phyloP scores from a whole-genome alignment of 768 basidiomycete genomes.

The Mycena venus region DNA sequence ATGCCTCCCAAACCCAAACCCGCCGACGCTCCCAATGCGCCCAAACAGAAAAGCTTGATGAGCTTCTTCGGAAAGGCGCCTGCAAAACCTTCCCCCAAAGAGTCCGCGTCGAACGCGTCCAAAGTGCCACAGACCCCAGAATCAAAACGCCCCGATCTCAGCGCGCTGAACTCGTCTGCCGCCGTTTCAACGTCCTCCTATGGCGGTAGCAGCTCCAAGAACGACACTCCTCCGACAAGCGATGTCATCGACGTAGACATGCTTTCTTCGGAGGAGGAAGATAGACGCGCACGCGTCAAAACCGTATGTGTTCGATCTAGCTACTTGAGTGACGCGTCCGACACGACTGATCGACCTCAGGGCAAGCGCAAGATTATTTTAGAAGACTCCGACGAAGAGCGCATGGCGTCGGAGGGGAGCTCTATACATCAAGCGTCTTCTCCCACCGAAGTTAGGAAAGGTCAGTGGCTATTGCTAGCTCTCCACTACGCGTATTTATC shows the following conservation, averaged over 20 bases:
- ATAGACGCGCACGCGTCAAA: constrained; percentile 40
- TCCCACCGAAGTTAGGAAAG: constrained; percentile 50
- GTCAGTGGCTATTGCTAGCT: constrained; percentile 33
- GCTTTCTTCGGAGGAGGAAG: constrained; percentile 61
- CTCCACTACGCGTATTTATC: not conserved
- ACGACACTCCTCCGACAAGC: constrained; percentile 84
- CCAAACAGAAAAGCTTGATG: constrained; percentile 81
- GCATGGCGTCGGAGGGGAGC: constrained; percentile 42
- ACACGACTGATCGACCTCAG: constrained; percentile 45
- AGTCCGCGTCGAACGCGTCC: constrained; percentile 46
- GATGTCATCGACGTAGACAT: constrained; percentile 84
- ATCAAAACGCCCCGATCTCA: constrained; percentile 46
- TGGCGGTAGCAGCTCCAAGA: constrained; percentile 56
- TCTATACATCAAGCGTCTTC: constrained; percentile 50
- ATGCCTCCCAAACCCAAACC: constrained; percentile 31
- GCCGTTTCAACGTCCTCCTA: constrained; percentile 61
- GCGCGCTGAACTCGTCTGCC: constrained; percentile 53
- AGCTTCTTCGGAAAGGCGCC: constrained; percentile 70
- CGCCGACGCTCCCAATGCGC: not conserved
- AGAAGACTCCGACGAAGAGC: constrained; percentile 82
- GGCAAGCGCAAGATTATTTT: constrained; percentile 78
- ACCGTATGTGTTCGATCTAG: constrained; percentile 43
- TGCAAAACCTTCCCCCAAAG: constrained; percentile 39
- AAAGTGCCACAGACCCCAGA: constrained; percentile 58
- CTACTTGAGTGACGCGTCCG: constrained; percentile 1